These are phyloP conservation scores for Conringia planisiliqua DNA, from an alignment of 345 rosid genomes.

Conservation along the genomic window DNA sequence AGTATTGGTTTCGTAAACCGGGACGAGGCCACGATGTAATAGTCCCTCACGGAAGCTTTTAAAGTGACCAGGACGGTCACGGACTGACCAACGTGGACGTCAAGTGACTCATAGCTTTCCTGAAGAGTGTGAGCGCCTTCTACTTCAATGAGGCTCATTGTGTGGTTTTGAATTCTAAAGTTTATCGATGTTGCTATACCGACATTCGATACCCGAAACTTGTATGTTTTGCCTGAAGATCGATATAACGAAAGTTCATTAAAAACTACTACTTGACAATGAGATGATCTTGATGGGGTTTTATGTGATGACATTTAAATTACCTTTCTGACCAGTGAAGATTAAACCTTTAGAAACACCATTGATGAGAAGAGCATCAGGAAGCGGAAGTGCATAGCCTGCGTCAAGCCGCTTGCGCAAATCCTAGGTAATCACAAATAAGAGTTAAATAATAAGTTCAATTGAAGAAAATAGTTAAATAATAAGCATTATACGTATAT, in stretches of 20 bases:
- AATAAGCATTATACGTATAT: too few species aligned
- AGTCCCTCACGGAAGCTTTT: slow-evolving; percentile 43
- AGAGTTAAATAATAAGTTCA: too few species aligned
- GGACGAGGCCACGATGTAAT: slow-evolving; percentile 68
- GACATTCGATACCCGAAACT: slow-evolving; percentile 69
- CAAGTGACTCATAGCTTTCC: slow-evolving; percentile 62
- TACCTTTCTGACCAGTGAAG: slow-evolving; percentile 57
- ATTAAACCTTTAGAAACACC: slow-evolving; percentile 41
- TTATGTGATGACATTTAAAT: slow-evolving; percentile 17
- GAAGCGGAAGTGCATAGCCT: slow-evolving; percentile 47
- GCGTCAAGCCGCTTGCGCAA: slow-evolving; percentile 45
- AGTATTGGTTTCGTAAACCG: slow-evolving; percentile 63
- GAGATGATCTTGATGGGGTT: neutral
- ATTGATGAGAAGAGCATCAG: slow-evolving; percentile 72
- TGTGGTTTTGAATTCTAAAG: slow-evolving; percentile 78
- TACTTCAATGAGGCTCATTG: slow-evolving; percentile 69
- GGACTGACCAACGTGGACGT: slow-evolving; percentile 81
- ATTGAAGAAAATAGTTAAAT: too few species aligned
- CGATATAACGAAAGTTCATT: neutral
- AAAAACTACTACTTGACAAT: neutral
- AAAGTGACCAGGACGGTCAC: slow-evolving; percentile 55
- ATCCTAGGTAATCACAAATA: slow-evolving; percentile 38
- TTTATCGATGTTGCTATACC: slow-evolving; percentile 71
- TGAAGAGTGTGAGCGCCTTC: slow-evolving; percentile 84
- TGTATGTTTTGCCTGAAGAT: slow-evolving; percentile 61